phyloP scores from a whole-genome alignment of 495 filamentous ascomycete species.

The Hypoxylon fuscum region DNA sequence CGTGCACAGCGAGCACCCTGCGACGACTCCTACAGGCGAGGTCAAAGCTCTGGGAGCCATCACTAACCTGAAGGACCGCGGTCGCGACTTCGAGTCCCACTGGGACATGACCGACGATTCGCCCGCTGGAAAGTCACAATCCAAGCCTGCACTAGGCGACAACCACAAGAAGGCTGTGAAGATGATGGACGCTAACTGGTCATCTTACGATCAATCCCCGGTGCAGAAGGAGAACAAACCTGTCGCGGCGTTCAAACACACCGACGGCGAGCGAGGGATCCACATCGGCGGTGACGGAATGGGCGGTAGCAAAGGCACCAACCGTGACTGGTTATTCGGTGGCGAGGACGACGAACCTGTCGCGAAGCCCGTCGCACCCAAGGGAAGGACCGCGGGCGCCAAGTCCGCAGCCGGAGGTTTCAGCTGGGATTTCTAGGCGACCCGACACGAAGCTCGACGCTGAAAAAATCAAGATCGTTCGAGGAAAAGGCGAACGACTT shows the following conservation, averaged over 20 bases:
- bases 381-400: constrained; percentile 47
- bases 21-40: constrained; percentile 35
- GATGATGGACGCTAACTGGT: constrained; percentile 75
- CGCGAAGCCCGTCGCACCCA: constrained; percentile 41
- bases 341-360: constrained; percentile 58
- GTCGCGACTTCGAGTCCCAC: constrained; percentile 77
- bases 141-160: constrained; percentile 48
- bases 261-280: constrained; percentile 57
- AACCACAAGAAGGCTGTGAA: constrained; percentile 68
- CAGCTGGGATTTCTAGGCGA: constrained; percentile 64
- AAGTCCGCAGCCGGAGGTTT: constrained; percentile 52
- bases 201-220: constrained; percentile 69
- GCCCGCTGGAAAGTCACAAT: constrained; percentile 48
- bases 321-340: constrained; percentile 69
- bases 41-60: constrained; percentile 62
- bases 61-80: constrained; percentile 71
- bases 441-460: constrained; percentile 45
- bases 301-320: constrained; percentile 71
- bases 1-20: constrained; percentile 66
- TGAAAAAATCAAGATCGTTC: constrained; percentile 29
- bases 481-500: constrained; percentile 22
- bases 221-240: constrained; percentile 58
- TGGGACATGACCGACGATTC: constrained; percentile 74
- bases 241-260: constrained; percentile 41
- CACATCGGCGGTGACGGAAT: constrained; percentile 75